Evolutionary conservation across 2,329 filamentous ascomycete species (phyloP), one percentile per base, ranked within the genome.

Genomic region (Plenodomus lindquistii): DNA sequence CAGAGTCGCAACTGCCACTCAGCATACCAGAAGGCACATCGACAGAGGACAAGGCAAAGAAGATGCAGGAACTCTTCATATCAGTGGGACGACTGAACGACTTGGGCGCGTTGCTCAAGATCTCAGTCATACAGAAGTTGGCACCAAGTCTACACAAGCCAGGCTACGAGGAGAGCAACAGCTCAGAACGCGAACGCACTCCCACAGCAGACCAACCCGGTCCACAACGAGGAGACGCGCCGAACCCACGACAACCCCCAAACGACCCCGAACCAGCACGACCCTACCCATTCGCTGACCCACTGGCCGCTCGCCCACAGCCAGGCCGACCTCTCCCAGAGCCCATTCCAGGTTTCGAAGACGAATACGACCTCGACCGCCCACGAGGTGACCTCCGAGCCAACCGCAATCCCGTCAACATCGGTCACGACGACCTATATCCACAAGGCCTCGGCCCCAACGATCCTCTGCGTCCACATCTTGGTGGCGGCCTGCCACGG

Each of bases 311-410:
- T 16, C 74, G 66, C 1, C 81, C 82, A 13, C 59, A 57, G 7
- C 85, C 81, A 0, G 78, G 82, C 36, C 78, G 78, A 17, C 88
- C 88, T 1, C 66, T 85, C 15, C 91, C 92, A 57, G 91, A 96
- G 58, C 84, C 87, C 0, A 92, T 93, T 0, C 94, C 94, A 0
- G 90, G 84, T 17, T 97, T 97, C 58, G 94, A 97, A 58, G 93
- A 99, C 68, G 91, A 97, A 65, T 87, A 91, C 63, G 90, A 97
- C 54, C 81, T 97, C 50, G 85, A 89, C 52, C 79, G 85, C 1
- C 88, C 85, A 2, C 81, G 85, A 9, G 78, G 80, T 3, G 65
- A 74, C 62, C 77, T 59, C 1, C 53, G 57, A 20, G 74, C 77
- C 6, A 80, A 77, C 20, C 75, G 78, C 13, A 79, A 82, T 11